Base-by-base conservation (phyloP, 768 basidiomycete genomes). In the Kwoniella newhampshirensis region DNA sequence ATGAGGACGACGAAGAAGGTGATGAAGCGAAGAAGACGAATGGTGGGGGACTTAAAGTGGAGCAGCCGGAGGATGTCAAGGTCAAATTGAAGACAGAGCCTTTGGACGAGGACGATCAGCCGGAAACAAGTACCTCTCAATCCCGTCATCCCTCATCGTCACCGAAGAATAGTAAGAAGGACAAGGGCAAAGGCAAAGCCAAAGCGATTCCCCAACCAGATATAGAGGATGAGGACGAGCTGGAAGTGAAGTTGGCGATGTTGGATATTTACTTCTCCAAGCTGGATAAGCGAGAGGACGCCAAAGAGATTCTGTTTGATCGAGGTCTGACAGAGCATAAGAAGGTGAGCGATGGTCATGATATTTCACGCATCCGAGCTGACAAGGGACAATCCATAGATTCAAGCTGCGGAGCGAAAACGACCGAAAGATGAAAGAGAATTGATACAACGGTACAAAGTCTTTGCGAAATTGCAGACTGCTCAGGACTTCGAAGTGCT, bases 241-340 rank as follows among this genome's bases (percentile, higher is more conserved):
- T 96, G 21, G 81, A 83, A 17, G 88, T 97, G 79, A 99, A 99
- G 79, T 79, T 96, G 39, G 85, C 87, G 0, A 74, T 97, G 51
- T 78, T 97, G 55, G 89, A 96, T 75, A 89, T 91, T 80, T 99
- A 97, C 78, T 84, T 83, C 62, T 89, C 91, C 57, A 85, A 89
- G 47, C 82, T 97, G 9, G 87, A 89, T 59, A 90, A 87, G 77
- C 83, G 94, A 39, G 78, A 85, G 51, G 88, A 92, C 70, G 84
- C 82, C 26, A 99, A 97, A 77, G 85, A 85, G 2, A 75, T 99
- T 61, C 89, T 99, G 75, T 96, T 91, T 67, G 89, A 97, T 67
- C 81, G 94, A 39, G 91, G 91, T 1, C 78, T 99, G 50, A 79
- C 94, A 44, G 91, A 96, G 65, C 91, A 94, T 74, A 97, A 93